Base-by-base conservation (phyloP, 768 basidiomycete species). In the Neoboletus magnificus region DNA sequence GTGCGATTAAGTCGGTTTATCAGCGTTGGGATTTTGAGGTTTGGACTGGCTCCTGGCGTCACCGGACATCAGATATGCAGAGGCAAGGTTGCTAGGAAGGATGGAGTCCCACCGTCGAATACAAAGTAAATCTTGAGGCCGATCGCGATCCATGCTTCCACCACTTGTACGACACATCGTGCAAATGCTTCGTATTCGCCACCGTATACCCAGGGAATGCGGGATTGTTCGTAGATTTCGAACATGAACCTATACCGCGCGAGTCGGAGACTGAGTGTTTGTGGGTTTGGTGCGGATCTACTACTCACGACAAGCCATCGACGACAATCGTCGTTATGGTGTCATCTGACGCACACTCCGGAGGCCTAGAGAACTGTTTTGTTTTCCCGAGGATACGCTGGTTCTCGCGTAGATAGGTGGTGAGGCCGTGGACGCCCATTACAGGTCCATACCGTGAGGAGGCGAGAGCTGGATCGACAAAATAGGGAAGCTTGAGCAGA, bases 241-340 rank as follows among this genome's bases (percentile, higher is more conserved):
- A 85, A 92, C 57, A 93, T 88, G 71, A 93, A 90, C 36, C 91
- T 93, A 59, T 40, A 37, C 49, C 46, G 43, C 30, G 52, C n/a
- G n/a, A n/a, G n/a, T 56, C 16, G 13, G 42, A 64, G 39, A 52
- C 6, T 51, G 45, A 54, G 58, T 40, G 52, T 11, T 27, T 56
- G 48, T 45, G 35, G 39, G 55, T 53, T 50, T 42, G 25, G 23
- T 29, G 39, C 47, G 40, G 23, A 39, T 30, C 5, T 42, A 47
- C 2, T 43, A 85, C 91, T 84, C 69, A 93, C 91, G 91, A 91
- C 89, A 86, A 91, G 43, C 82, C 91, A 73, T 93, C 91, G 48
- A 93, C 81, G 10, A 93, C 85, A 56, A 91, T 73, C 32, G 81
- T 74, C 20, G 78, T 75, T 46, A 57, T 50, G 41, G 53, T 33